These are phyloP conservation scores for Fusarium brachygibbosum DNA, from an alignment of 2,329 filamentous ascomycete species.

Conservation along the genomic window DNA sequence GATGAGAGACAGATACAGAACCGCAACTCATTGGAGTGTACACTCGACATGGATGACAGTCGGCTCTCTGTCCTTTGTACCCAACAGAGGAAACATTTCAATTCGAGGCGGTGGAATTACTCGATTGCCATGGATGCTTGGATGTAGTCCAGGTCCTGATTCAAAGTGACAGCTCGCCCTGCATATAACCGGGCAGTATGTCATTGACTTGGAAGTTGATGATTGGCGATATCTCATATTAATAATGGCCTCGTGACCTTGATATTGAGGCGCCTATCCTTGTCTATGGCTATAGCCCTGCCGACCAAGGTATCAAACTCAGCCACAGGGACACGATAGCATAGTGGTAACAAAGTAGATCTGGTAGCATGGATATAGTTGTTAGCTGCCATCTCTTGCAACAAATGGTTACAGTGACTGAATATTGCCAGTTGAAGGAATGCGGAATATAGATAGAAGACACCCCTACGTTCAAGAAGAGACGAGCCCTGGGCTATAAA, in stretches of 20 bases:
- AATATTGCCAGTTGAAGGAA: background rate
- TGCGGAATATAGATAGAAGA: background rate
- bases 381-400: no score
- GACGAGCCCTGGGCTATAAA: background rate
- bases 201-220: constrained; percentile 29
- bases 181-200: constrained; percentile 29
- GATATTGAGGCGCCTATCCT: constrained; percentile 16
- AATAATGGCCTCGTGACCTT: constrained; percentile 30
- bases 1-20: constrained; percentile 25
- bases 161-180: constrained; percentile 40
- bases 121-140: constrained; percentile 5
- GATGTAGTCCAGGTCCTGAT: constrained; percentile 16
- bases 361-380: background rate
- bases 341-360: background rate
- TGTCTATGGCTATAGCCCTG: constrained; percentile 28
- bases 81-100: background rate
- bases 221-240: constrained; percentile 37
- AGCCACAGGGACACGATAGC: constrained; percentile 18
- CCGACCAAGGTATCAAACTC: constrained; percentile 8
- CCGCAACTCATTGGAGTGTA: constrained; percentile 18
- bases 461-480: background rate
- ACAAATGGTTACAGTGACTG: background rate
- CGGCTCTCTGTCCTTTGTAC: background rate
- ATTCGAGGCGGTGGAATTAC: constrained; percentile 26
- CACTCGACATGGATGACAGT: background rate